A percentile compares a stretch with the other conserved stretches of the same genome.
phyloP scores from a whole-genome alignment of 768 basidiomycete species.

The Amanita brunnescens region DNA sequence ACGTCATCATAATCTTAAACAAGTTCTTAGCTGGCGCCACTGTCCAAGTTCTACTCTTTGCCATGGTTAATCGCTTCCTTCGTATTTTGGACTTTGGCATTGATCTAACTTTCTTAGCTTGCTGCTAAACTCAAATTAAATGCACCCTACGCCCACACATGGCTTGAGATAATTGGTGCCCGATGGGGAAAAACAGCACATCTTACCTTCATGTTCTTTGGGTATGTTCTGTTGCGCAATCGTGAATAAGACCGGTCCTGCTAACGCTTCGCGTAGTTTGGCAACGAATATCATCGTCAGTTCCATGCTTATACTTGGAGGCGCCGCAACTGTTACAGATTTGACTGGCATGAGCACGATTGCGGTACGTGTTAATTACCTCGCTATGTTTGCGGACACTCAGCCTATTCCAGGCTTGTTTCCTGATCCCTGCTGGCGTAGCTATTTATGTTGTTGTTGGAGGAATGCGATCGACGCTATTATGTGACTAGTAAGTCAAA shows the following conservation, averaged over 20 bases:
- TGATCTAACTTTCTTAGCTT: slow-evolving; percentile 33
- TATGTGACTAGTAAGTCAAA: slow-evolving; percentile 73
- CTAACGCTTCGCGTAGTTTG: slow-evolving; percentile 32
- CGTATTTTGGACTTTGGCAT: background rate
- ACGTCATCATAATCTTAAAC: background rate
- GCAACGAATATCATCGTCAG: slow-evolving; percentile 91
- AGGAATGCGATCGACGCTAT: slow-evolving; percentile 78
- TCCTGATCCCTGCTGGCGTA: slow-evolving; percentile 83
- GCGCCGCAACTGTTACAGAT: slow-evolving; percentile 80
- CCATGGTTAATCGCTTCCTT: slow-evolving; percentile 37
- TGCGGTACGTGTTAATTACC: slow-evolving; percentile 36
- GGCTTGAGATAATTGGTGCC: slow-evolving; percentile 75
- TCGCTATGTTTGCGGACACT: background rate
- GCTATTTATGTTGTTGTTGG: slow-evolving; percentile 84
- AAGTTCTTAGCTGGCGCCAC: slow-evolving; percentile 57
- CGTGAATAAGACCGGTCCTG: background rate
- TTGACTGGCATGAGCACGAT: slow-evolving; percentile 87
- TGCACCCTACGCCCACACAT: slow-evolving; percentile 83
- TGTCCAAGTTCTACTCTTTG: slow-evolving; percentile 86
- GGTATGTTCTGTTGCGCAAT: slow-evolving; percentile 26
- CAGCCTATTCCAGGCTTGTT: slow-evolving; percentile 51
- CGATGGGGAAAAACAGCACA: slow-evolving; percentile 81
- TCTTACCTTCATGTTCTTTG: slow-evolving; percentile 83
- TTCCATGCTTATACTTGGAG: slow-evolving; percentile 72
- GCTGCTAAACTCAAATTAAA: slow-evolving; percentile 90